Base-by-base conservation (phyloP, 768 basidiomycete species). In the Hortiboletus flavorubellus region DNA sequence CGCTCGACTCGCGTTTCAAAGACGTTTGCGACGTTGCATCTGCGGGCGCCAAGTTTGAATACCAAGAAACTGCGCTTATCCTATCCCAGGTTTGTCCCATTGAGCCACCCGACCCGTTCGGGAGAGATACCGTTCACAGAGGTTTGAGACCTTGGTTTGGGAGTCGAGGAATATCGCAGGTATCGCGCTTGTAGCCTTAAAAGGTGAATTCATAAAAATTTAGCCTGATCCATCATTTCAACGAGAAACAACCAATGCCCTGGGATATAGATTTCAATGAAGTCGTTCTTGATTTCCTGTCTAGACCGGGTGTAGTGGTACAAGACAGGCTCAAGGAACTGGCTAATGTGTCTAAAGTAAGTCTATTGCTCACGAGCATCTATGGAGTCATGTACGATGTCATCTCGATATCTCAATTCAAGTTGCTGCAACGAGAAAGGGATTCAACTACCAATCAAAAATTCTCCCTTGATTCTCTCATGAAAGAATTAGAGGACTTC, bases 231-330 rank as follows among this genome's bases (percentile, higher is more conserved):
- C 26, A 26, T 26, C 4, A 6, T 11, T 42, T 38, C 35, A 14
- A 46, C 3, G 15, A 31, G 6, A 9, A 30, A 45, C 16, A 2
- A 31, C 23, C 3, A 5, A 33, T 26, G 21, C 11, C 8, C 1
- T 15, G 16, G 21, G 21, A 31, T 21, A 18, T 42, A 64, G 63
- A 64, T 35, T 65, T 64, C 49, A 59, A 53, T 15, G 60, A 64
- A n/a, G 21, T 62, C 10, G 30, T 64, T 47, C 63, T 64, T 6
- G 55, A 62, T 30, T 62, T 62, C 51, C 41, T 64, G 21, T 54
- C 64, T 4, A 39, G 62, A 11, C 47, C 51, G 6, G 23, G 48
- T 21, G 57, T 50, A 2, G 41, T 23, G 4, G 53, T 44, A 12
- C 47, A 59, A 43, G 60, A 59, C 43, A 59, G 40, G 34, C 44